Evolutionary conservation across 2,329 filamentous ascomycete species (phyloP), one percentile per base, ranked within the genome.

Genomic region (Alternaria burnsii): DNA sequence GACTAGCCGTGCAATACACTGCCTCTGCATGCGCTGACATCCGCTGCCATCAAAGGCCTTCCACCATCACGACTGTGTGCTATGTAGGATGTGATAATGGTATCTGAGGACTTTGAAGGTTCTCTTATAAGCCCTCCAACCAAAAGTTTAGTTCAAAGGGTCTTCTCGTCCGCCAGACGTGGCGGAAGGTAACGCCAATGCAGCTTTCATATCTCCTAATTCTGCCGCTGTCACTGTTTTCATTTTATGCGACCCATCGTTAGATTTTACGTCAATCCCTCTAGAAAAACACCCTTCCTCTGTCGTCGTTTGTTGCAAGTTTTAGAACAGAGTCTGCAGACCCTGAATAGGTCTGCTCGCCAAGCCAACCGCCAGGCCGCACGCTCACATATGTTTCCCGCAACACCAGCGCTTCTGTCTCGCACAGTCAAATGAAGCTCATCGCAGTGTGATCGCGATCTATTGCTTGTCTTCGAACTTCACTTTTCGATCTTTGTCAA

Each of bases 281-380:
- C 18, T 20, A 12, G n/a, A 12, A 14, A 14, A 36, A 2, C 0
- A 14, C 9, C 38, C 9, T 26, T 50, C 2, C 18, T 24, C 24
- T n/a, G 30, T n/a, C 16, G 30, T n/a, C 14, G 5, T 38, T 14
- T 0, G 14, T 5, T 26, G 6, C 0, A 26, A 0, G 24, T 26
- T 26, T 26, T 30, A 38, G 32, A 3, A 14, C 4, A 6, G 11
- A n/a, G 1, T 50, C 22, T 3, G 34, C 5, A 38, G 14, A 24
- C 24, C 22, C 20, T 36, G 30, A 11, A 38, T 22, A 4, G 14
- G 41, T 28, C 24, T 40, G 24, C 9, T 47, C 42, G 66, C 65
- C 63, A 68, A 68, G 66, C 60, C 66, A 52, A 59, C 42, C 22
- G 40, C 44, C 41, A 58, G 38, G 16, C 38, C 34, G 5, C 40